Evolutionary conservation across 306 rosid genomes (phyloP), one percentile per base, ranked within the genome.

Genomic region (Cicer cuneatum): DNA sequence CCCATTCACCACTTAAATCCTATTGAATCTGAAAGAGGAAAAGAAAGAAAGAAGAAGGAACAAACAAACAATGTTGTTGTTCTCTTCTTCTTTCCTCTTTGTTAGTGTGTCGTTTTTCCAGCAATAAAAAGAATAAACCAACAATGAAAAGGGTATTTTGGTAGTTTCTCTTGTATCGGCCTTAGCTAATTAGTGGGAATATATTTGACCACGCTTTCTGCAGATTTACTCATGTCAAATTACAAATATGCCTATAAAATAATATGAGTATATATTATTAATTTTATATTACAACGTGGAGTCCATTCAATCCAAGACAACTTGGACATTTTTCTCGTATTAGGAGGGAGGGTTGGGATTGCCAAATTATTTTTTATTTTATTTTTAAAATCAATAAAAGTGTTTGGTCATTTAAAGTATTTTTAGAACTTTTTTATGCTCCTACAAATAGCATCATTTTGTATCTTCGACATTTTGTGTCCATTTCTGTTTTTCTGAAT

Each of bases 1-100:
- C 93, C 98, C 98, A 94, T 88, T 47, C 79, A 80, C 19, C 66
- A 51, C 66, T 0, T 9, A 33, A 29, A 5, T 29, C 35, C 5
- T 15, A 33, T 68, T 45, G 12, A 46, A 65, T 46, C 38, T 47
- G 83, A 40, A 64, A 56, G 73, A 29, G 35, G 5, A 29, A 70
- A 11, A 43, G 45, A 66, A 62, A 76, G 65, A 80, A 74, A 73
- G 88, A 86, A 83, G 89, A 62, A 73, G 39, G 39, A 66, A 66
- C 71, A 66, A 49, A 29, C 35, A 66, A 85, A 71, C 84, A 56
- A 81, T 66, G 76, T 71, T 81, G 75, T 72, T 83, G 72, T 83
- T 64, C 53, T 45, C 66, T 62, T 51, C 69, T 57, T 76, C 72
- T 68, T 53, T 66, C 29, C 21, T 78, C 82, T 87, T 80, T 67